Conservation (phyloP, 2,329 filamentous ascomycete species). For the Chaetomium sp. region DNA sequence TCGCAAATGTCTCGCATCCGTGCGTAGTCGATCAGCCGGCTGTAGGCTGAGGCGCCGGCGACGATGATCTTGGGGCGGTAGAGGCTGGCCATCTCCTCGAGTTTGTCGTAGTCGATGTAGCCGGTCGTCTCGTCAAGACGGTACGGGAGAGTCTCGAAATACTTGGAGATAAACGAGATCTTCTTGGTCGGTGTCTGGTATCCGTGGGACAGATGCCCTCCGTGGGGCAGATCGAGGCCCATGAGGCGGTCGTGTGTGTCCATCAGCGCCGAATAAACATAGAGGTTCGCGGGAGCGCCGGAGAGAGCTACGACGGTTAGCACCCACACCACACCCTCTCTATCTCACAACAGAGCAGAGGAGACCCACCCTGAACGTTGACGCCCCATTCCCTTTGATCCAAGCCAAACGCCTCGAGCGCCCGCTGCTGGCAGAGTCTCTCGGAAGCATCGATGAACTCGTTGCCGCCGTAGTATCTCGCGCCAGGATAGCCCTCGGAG, state of each 20-base stretch:
- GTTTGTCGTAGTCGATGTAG: constrained; percentile 89
- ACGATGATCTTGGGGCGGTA: constrained; percentile 97
- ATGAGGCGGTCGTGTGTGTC: constrained; percentile 93
- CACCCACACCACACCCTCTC: constrained; percentile 14
- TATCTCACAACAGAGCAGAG: not conserved
- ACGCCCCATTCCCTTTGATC: constrained; percentile 91
- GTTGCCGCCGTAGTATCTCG: constrained; percentile 95
- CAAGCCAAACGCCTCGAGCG: constrained; percentile 82
- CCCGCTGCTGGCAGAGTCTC: constrained; percentile 84
- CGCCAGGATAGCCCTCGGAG: constrained; percentile 95
- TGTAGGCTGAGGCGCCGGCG: constrained; percentile 93
- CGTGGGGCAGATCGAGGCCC: constrained; percentile 95
- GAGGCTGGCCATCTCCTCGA: constrained; percentile 82
- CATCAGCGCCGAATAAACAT: constrained; percentile 94
- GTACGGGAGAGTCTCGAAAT: constrained; percentile 98
- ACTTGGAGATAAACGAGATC: constrained; percentile 98
- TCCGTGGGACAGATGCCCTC: constrained; percentile 92
- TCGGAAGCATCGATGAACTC: constrained; percentile 94
- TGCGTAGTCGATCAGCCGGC: constrained; percentile 91
- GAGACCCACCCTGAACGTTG: constrained; percentile 78
- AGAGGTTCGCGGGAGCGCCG: constrained; percentile 73
- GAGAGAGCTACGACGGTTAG: constrained; percentile 64
- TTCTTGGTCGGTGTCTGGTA: constrained; percentile 94
- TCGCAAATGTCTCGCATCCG: constrained; percentile 89
- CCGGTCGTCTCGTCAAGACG: constrained; percentile 87